Conservation (phyloP, 257 asterid species). For the Forsythia suspensa region DNA sequence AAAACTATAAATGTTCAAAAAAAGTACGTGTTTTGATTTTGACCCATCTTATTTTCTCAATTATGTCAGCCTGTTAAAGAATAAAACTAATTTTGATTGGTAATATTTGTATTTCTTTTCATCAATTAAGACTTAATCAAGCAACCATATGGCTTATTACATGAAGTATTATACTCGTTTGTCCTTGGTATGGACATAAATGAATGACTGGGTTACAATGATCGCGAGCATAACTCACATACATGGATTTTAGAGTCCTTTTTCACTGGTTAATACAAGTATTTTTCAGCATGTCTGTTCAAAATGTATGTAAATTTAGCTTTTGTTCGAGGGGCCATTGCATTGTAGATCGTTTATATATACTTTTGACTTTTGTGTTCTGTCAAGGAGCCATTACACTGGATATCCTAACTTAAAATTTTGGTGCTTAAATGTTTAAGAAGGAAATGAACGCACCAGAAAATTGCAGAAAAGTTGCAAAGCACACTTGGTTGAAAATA, state of each 20-base stretch:
- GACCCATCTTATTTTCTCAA: not conserved
- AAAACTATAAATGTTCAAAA: slow-evolving; percentile 10
- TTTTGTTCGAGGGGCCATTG: not conserved
- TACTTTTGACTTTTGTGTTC: not conserved
- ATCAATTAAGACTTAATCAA: not conserved
- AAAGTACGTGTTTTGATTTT: not conserved
- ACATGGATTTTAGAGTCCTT: not conserved
- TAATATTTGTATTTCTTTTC: too few species aligned
- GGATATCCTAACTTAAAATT: not conserved
- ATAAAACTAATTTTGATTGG: not conserved
- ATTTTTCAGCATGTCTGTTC: not conserved
- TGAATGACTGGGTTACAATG: not conserved
- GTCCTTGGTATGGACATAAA: not conserved
- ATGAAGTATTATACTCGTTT: not conserved
- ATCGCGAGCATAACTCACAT: not conserved
- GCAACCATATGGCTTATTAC: not conserved
- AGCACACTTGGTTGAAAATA: not conserved
- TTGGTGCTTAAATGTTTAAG: slow-evolving; percentile 16
- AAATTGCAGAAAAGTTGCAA: slow-evolving; percentile 12
- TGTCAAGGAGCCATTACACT: not conserved
- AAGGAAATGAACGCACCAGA: slow-evolving; percentile 23
- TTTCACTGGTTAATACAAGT: not conserved
- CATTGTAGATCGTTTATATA: not conserved
- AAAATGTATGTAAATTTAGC: not conserved
- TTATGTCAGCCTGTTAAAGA: slow-evolving; percentile 19